phyloP scores from a whole-genome alignment of 257 asterid species.

The Plantago major region DNA sequence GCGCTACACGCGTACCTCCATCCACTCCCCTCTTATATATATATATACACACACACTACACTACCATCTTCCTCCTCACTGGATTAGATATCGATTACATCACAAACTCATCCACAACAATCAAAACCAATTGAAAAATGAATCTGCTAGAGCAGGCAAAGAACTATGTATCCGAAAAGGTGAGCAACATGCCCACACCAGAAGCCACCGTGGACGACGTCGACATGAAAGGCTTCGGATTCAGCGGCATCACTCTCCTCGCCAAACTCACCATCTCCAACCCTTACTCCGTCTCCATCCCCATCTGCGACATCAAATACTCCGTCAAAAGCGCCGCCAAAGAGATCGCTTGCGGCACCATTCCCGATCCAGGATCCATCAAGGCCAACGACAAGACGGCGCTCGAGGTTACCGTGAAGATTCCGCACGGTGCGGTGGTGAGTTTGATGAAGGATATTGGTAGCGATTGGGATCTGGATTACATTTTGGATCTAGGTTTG shows the following conservation, averaged over 20 bases:
- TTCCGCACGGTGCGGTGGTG: conserved; percentile 43
- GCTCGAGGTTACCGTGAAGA: conserved; percentile 40
- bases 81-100: no score
- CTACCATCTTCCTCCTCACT: not conserved
- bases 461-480: conserved; percentile 57
- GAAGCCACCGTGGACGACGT: no score
- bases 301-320: no score
- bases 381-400: conserved; percentile 38
- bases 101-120: not conserved
- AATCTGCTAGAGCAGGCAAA: conserved; percentile 36
- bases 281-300: no score
- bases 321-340: no score
- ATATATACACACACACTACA: not conserved
- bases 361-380: conserved; percentile 59
- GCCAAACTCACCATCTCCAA: no score
- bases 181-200: conserved; percentile 31
- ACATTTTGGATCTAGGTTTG: conserved; percentile 34
- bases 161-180: conserved; percentile 34
- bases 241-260: no score
- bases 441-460: conserved; percentile 45
- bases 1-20: not conserved
- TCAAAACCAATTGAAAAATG: not conserved
- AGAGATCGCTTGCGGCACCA: no score
- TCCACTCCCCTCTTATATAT: not conserved
- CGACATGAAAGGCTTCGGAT: no score